Evolutionary conservation across 495 filamentous ascomycete genomes (phyloP).

Genomic region (Entonaema liquescens): DNA sequence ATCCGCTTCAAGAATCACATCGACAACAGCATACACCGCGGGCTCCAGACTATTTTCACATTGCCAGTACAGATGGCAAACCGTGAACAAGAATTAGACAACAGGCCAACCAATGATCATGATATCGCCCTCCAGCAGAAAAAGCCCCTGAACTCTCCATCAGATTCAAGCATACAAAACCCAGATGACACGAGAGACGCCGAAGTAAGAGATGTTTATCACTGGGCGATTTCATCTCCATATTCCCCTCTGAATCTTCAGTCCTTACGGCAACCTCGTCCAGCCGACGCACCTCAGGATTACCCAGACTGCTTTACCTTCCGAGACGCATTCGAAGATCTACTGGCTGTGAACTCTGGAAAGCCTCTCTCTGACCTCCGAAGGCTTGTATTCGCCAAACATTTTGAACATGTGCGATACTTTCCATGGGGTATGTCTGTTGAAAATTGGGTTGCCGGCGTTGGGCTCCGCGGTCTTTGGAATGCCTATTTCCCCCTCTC

Average conservation of each 20-base stretch:
- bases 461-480: constrained; percentile 36
- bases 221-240: constrained; percentile 39
- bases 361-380: constrained; percentile 25
- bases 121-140: not conserved
- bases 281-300: constrained; percentile 36
- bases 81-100: not conserved
- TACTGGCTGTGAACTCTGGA: constrained; percentile 46
- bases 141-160: not conserved
- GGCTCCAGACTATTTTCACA: constrained; percentile 48
- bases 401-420: constrained; percentile 13
- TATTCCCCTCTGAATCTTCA: constrained; percentile 52
- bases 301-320: constrained; percentile 47
- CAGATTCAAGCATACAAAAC: not conserved
- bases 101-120: not conserved
- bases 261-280: constrained; percentile 39
- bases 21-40: constrained; percentile 48
- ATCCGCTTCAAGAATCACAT: constrained; percentile 56
- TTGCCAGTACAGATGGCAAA: not conserved
- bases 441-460: constrained; percentile 19
- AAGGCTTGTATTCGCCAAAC: constrained; percentile 9
- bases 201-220: constrained; percentile 19
- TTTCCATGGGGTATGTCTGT: constrained; percentile 27
- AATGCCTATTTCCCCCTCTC: constrained; percentile 36
- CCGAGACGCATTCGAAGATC: constrained; percentile 55
- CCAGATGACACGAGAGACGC: not conserved